Percentiles rank a stretch among this genome's conserved stretches.
Evolutionary conservation across 2,329 filamentous ascomycete genomes (phyloP).

Genomic region (Venturia asperata): DNA sequence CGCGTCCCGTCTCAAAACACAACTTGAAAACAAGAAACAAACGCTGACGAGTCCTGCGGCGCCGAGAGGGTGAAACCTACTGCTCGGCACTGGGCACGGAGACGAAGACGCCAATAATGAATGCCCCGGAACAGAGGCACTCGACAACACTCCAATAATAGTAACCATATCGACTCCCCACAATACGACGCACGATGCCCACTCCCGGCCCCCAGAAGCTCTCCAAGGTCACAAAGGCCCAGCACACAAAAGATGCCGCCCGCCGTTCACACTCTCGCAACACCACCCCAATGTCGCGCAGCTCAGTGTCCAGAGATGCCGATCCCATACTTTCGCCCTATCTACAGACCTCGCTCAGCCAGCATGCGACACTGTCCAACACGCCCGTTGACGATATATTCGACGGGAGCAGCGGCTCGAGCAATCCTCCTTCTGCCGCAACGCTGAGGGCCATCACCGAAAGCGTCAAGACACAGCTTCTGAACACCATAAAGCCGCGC

Average conservation of each 20-base stretch:
- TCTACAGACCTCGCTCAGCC: conserved; percentile 51
- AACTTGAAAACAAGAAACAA: too few relatives aligned
- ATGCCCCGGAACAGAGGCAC: too few relatives aligned
- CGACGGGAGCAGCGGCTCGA: conserved; percentile 52
- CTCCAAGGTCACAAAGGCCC: conserved; percentile 46
- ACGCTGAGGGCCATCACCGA: conserved; percentile 58
- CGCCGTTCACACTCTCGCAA: conserved; percentile 66
- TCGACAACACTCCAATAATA: too few relatives aligned
- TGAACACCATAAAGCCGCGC: conserved; percentile 42
- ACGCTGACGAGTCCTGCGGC: too few relatives aligned
- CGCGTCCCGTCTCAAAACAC: too few relatives aligned
- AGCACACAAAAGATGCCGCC: conserved; percentile 37
- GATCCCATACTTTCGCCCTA: conserved; percentile 45
- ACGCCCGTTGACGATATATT: conserved; percentile 63
- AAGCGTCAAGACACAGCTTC: conserved; percentile 53
- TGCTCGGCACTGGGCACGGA: too few relatives aligned
- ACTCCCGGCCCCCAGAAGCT: conserved; percentile 32
- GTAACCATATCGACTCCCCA: neutral
- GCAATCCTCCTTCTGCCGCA: conserved; percentile 49
- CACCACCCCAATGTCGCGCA: conserved; percentile 60
- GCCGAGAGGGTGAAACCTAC: too few relatives aligned
- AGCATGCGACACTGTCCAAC: conserved; percentile 47
- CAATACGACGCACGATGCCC: neutral
- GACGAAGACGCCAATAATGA: too few relatives aligned
- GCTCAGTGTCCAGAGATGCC: conserved; percentile 40